Evolutionary conservation across 306 rosid species (phyloP).

Genomic region (Quercus gilva): DNA sequence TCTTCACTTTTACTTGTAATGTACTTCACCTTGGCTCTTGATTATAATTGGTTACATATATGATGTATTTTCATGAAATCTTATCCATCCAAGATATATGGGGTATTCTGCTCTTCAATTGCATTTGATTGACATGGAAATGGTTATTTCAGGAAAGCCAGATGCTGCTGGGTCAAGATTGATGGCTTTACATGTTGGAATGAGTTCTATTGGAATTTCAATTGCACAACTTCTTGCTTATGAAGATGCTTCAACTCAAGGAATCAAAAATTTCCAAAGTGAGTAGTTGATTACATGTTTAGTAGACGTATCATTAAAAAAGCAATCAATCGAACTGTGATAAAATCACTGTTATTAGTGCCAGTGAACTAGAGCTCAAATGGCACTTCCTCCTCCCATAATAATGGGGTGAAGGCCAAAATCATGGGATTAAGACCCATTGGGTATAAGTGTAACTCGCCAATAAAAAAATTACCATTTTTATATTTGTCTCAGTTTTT

Average conservation of each 20-base stretch:
- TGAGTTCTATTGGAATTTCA: slow-evolving; percentile 76
- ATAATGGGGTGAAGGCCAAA: no score
- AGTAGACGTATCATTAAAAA: no score
- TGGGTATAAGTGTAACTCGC: no score
- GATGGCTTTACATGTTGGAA: slow-evolving; percentile 46
- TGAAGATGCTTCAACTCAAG: slow-evolving; percentile 40
- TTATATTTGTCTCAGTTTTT: background rate
- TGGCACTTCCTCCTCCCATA: no score
- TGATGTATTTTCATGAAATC: no score
- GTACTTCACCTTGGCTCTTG: background rate
- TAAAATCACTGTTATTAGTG: background rate
- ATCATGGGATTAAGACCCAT: no score
- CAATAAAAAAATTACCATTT: background rate
- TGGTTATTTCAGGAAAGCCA: slow-evolving; percentile 16
- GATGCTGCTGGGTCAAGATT: slow-evolving; percentile 47
- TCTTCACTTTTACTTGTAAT: background rate
- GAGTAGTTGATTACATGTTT: slow-evolving; percentile 21
- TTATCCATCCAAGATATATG: background rate
- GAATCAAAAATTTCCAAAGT: slow-evolving; percentile 55
- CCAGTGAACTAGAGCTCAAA: no score
- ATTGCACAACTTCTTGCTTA: slow-evolving; percentile 49
- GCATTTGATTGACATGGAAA: background rate
- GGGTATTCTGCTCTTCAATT: background rate
- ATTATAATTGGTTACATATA: background rate
- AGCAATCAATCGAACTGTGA: background rate